These are phyloP conservation scores for Apiospora arundinis DNA, from an alignment of 2,329 filamentous ascomycete species.

Conservation along the genomic window DNA sequence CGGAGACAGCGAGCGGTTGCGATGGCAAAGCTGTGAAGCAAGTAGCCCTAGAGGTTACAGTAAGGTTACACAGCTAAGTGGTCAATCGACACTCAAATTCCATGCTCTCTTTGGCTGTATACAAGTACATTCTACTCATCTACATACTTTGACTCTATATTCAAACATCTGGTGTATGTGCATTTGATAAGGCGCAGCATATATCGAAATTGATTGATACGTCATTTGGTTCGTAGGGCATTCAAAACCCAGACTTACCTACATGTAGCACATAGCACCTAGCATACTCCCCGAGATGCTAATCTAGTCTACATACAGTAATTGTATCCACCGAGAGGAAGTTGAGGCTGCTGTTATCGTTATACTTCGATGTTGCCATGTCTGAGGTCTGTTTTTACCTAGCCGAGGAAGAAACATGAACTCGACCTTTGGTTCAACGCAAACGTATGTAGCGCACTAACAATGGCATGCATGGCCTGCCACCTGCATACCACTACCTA, in stretches of 20 bases:
- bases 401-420: not conserved
- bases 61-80: too few species aligned
- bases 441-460: not conserved
- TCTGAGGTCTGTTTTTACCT: too few species aligned
- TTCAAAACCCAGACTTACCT: not conserved
- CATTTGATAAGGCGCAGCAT: not conserved
- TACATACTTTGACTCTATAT: too few species aligned
- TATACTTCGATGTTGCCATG: not conserved
- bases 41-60: too few species aligned
- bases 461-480: conserved; percentile 7
- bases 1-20: not conserved
- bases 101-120: too few species aligned
- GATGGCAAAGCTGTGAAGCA: too few species aligned
- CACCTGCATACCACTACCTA: not conserved
- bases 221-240: not conserved
- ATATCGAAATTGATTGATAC: not conserved
- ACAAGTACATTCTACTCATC: too few species aligned
- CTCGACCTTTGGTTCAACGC: not conserved
- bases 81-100: too few species aligned
- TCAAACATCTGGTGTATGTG: not conserved
- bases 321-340: not conserved
- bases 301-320: not conserved
- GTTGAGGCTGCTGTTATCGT: not conserved
- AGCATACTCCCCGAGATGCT: not conserved
- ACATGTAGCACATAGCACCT: too few species aligned